Evolutionary conservation across 2,329 filamentous ascomycete species (phyloP), one percentile per base, ranked within the genome.

Genomic region (Rutstroemia sp.): DNA sequence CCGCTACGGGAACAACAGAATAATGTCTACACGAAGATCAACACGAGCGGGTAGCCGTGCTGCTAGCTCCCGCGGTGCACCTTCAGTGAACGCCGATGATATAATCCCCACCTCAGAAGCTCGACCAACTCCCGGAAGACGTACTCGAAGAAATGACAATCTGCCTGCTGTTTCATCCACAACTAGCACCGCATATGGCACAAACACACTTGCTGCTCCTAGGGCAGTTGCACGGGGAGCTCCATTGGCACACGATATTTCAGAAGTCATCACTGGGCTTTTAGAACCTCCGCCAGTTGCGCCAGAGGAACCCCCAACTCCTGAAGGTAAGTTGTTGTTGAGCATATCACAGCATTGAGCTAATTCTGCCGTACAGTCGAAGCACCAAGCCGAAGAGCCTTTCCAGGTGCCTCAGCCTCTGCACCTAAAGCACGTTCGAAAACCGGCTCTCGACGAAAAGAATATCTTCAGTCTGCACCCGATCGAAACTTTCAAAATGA

Each of bases 401-500:
- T 30, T 17, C 45, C 34, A 27, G 1, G 25, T 41, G 44, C 50
- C 17, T 49, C 49, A 38, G 44, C 46, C 34, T 12, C 51, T 39
- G 14, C 21, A 21, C 50, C 54, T 8, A 23, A 37, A n/a, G 49
- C 34, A 19, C 53, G 53, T 49, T 50, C 53, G 5, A 50, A 47
- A 12, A 34, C 23, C 44, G 38, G 46, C 10, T 46, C 44, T 37
- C 53, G 38, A 44, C 46, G 53, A 44, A 25, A 8, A 37, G 34
- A 37, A 17, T n/a, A n/a, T 17, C 27, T 42, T 19, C n/a, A 17
- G 8, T 21, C 34, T 41, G 5, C 49, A 47, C 17, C 42, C 1
- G 54, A 66, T 16, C 51, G 56, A 34, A 72, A 69, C 57, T 76
- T 71, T 60, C 62, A 57, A 10, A 64, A 68, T 10, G 73, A 75